These are phyloP conservation scores for Talinum fruticosum DNA, from an alignment of 148 eudicot genomes.

Conservation along the genomic window DNA sequence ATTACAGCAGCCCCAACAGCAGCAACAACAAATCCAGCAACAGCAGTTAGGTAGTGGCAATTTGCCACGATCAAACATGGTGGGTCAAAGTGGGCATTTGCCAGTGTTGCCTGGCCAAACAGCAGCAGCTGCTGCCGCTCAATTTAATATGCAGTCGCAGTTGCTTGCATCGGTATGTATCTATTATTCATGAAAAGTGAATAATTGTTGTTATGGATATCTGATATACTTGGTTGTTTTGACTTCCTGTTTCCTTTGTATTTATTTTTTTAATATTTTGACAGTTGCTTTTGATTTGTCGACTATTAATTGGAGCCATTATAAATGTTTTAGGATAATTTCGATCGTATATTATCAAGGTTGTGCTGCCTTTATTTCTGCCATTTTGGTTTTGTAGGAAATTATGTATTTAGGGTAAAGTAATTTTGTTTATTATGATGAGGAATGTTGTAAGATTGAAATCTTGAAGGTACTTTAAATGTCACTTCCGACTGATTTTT, in stretches of 20 bases:
- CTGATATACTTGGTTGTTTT: background rate
- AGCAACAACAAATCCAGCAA: constrained; percentile 35
- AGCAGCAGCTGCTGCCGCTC: constrained; percentile 59
- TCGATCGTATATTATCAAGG: background rate
- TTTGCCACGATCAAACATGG: constrained; percentile 45
- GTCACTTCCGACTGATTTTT: constrained; percentile 1
- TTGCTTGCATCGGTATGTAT: constrained; percentile 60
- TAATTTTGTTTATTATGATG: background rate
- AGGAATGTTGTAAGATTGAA: background rate
- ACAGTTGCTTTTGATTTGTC: background rate
- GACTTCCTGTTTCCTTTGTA: background rate
- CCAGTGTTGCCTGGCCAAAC: constrained; percentile 55
- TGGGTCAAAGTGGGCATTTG: constrained; percentile 59
- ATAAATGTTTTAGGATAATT: background rate
- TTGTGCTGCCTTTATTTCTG: background rate
- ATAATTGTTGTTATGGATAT: background rate
- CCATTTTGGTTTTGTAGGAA: constrained; percentile 14
- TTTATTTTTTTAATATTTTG: background rate
- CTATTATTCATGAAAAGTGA: background rate
- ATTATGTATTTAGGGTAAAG: background rate
- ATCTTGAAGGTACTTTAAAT: background rate
- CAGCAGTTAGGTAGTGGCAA: constrained; percentile 44
- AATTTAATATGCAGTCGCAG: constrained; percentile 60
- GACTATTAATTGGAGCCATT: constrained; percentile 4
- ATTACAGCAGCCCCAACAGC: constrained; percentile 10